Base-by-base conservation (phyloP, 1,284 basidiomycete species). In the Irpex sp. region DNA sequence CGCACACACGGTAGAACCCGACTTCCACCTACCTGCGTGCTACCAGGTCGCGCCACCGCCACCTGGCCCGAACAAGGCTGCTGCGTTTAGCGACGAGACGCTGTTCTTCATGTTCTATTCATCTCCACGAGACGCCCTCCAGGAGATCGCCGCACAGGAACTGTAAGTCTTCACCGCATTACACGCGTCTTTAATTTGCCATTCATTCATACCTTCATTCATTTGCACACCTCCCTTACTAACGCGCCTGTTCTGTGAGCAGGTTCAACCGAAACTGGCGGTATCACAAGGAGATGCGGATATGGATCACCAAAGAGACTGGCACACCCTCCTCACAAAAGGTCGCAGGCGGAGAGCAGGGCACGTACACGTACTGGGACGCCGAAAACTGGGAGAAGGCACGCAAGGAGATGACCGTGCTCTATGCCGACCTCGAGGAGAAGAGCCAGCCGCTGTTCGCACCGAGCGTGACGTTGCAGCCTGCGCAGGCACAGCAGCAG, bases 91-190 rank as follows among this genome's bases (percentile, higher is more conserved):
- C 72, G 97, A 99, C 77, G 97, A 99, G 79, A 98, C 97, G 33
- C 79, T 99, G 46, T 98, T 99, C 79, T 98, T 95, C 84, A 97
- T 98, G 87, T 99, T 99, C 81, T 99, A 99, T 79, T 90, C 94
- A 64, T 90, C 89, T 75, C 95, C 97, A 61, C 82, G 94, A 71
- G 97, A 99, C 77, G 88, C 92, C 36, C 80, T 98, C 66, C 97
- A 99, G 76, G 95, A 98, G 77, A 87, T 96, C 57, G 97, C 97
- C 11, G 95, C 95, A 51, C 92, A 94, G 75, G 97, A 98, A 81
- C 82, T 99, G 90, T 96, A 77, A 75, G 92, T 86, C 5, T 26
- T 31, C 26, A n/a, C 21, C 39, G 59, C 19, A 36, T 33, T 60
- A 6, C 35, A 49, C 26, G 49, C 17, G 15, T 35, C 3, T 26